phyloP scores from a whole-genome alignment of 306 rosid genomes.

The Pachyrhizus erosus region DNA sequence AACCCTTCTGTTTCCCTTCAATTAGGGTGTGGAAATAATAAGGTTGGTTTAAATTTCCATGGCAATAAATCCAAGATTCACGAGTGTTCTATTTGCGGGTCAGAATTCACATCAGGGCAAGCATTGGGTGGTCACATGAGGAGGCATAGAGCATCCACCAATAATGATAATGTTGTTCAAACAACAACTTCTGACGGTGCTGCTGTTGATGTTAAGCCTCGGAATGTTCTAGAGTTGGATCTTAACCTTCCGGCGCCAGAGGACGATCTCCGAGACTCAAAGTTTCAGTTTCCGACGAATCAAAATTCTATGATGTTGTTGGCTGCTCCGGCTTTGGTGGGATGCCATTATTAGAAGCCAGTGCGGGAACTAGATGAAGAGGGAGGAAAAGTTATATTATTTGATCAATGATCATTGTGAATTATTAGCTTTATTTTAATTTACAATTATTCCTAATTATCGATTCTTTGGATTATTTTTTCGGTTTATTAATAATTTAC shows the following conservation, averaged over 20 bases:
- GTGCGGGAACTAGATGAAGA: slow-evolving; percentile 20
- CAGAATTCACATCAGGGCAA: slow-evolving; percentile 88
- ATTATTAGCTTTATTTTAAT: slow-evolving; percentile 58
- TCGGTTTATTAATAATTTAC: slow-evolving; percentile 30
- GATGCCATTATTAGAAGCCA: slow-evolving; percentile 78
- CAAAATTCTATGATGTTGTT: slow-evolving; percentile 62
- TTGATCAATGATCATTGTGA: slow-evolving; percentile 54
- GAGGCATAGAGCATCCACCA: slow-evolving; percentile 63
- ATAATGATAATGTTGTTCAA: background rate
- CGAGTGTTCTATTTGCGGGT: slow-evolving; percentile 92
- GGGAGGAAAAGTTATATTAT: background rate
- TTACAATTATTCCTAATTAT: slow-evolving; percentile 48
- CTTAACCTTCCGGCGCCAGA: slow-evolving; percentile 97
- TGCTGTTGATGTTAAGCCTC: slow-evolving; percentile 41
- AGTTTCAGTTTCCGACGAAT: slow-evolving; percentile 59
- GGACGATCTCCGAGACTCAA: slow-evolving; percentile 65
- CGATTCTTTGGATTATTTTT: slow-evolving; percentile 51
- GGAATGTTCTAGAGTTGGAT: slow-evolving; percentile 68
- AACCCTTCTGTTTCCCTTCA: slow-evolving; percentile 36
- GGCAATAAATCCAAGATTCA: slow-evolving; percentile 61
- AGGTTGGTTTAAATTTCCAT: background rate
- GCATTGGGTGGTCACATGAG: slow-evolving; percentile 98
- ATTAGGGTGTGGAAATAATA: slow-evolving; percentile 31
- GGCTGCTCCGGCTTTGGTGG: slow-evolving; percentile 76
- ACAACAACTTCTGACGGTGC: background rate